Evolutionary conservation across 495 filamentous ascomycete genomes (phyloP).

Genomic region (Amphirosellinia nigrospora): DNA sequence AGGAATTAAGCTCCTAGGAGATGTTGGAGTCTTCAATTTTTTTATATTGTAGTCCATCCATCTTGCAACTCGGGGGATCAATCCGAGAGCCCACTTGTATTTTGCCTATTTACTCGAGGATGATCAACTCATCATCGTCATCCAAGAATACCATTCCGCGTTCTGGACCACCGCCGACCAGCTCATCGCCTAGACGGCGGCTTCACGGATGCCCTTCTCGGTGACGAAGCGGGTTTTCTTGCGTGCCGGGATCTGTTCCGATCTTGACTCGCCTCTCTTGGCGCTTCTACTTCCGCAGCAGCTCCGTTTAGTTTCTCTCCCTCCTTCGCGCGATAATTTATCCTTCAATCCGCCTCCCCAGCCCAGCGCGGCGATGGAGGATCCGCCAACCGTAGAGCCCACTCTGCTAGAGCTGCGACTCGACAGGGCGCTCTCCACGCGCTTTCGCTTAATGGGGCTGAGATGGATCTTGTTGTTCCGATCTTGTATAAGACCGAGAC

Average conservation of each 20-base stretch:
- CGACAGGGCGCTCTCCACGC: conserved; percentile 49
- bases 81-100: not conserved
- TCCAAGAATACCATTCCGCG: conserved; percentile 46
- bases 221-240: conserved; percentile 88
- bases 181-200: conserved; percentile 68
- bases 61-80: not conserved
- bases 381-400: conserved; percentile 24
- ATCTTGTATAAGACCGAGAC: conserved; percentile 63
- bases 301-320: conserved; percentile 51
- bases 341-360: conserved; percentile 56
- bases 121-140: conserved; percentile 48
- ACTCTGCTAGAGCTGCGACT: conserved; percentile 36
- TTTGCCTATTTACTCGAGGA: conserved; percentile 27
- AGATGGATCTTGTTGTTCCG: conserved; percentile 66
- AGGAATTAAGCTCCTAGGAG: not conserved
- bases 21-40: not conserved
- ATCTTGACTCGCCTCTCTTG: conserved; percentile 16
- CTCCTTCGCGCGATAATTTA: conserved; percentile 58
- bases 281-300: conserved; percentile 33
- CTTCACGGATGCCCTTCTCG: conserved; percentile 75
- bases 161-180: conserved; percentile 56
- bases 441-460: conserved; percentile 76
- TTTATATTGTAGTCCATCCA: not conserved
- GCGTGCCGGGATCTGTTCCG: conserved; percentile 52
- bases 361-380: conserved; percentile 41